Evolutionary conservation across 2,329 filamentous ascomycete species (phyloP).

Genomic region (Blastomyces silverae): DNA sequence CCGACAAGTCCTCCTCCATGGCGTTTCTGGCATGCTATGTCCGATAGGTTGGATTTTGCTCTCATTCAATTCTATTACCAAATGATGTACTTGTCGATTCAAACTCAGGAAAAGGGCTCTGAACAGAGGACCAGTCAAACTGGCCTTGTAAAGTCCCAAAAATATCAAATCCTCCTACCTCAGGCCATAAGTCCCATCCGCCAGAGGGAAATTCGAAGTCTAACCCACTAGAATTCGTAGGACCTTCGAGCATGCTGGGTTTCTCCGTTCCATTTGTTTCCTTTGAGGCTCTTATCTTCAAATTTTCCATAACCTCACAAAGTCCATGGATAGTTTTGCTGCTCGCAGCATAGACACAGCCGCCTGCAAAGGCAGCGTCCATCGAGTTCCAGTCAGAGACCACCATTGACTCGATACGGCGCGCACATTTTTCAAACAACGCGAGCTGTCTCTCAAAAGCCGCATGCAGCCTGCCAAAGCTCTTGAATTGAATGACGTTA

Average conservation of each 20-base stretch:
- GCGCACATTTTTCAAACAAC: slow-evolving; percentile 15
- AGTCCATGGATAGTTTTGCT: not conserved
- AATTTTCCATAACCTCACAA: not conserved
- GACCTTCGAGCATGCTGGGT: not conserved
- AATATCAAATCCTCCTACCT: not conserved
- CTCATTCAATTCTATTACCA: not conserved
- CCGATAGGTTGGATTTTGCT: not conserved
- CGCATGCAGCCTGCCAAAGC: slow-evolving; percentile 13
- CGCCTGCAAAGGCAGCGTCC: slow-evolving; percentile 18
- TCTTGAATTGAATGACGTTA: slow-evolving; percentile 17
- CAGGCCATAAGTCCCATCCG: not conserved
- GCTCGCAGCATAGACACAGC: slow-evolving; percentile 14
- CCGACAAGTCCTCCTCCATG: not conserved
- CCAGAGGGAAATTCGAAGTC: not conserved
- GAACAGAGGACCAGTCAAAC: not conserved
- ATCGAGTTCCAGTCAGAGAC: slow-evolving; percentile 9
- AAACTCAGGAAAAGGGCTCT: not conserved
- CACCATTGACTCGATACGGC: slow-evolving; percentile 3
- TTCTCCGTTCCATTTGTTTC: not conserved
- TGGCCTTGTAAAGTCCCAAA: not conserved
- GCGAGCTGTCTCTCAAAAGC: slow-evolving; percentile 16
- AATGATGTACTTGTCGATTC: not conserved
- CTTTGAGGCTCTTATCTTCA: not conserved
- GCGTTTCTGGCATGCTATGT: not conserved
- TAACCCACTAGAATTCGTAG: not conserved